Evolutionary conservation across 495 filamentous ascomycete genomes (phyloP).

Genomic region (Hypoxylon trugodes): DNA sequence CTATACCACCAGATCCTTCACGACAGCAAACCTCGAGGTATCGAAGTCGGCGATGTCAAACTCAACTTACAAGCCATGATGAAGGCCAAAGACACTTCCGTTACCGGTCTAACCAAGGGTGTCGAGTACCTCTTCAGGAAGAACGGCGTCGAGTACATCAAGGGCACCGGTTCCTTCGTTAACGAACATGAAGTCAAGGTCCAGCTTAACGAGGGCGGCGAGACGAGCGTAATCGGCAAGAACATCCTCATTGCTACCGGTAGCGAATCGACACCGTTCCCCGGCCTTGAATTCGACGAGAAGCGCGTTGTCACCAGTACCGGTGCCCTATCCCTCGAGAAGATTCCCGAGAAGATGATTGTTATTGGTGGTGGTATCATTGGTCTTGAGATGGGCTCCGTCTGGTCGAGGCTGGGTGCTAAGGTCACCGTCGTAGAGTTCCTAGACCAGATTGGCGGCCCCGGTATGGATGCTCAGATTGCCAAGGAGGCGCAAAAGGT

Average conservation of each 20-base stretch:
- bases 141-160: conserved; percentile 96
- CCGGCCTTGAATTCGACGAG: conserved; percentile 94
- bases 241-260: conserved; percentile 98
- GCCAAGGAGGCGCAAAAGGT: conserved; percentile 92
- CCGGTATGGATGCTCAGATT: conserved; percentile 96
- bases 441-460: conserved; percentile 93
- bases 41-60: conserved; percentile 91
- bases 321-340: conserved; percentile 84
- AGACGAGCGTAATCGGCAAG: conserved; percentile 82
- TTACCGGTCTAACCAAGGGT: conserved; percentile 90
- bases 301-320: conserved; percentile 96
- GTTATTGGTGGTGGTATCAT: conserved; percentile 99
- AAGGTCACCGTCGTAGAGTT: conserved; percentile 98
- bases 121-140: conserved; percentile 99
- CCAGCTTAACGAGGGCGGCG: conserved; percentile 87
- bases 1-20: conserved; percentile 97
- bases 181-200: conserved; percentile 93
- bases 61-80: conserved; percentile 95
- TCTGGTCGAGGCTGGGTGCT: conserved; percentile 92
- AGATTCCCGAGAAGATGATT: conserved; percentile 96
- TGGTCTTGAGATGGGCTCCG: conserved; percentile 97
- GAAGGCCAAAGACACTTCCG: conserved; percentile 96
- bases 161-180: conserved; percentile 85
- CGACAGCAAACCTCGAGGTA: conserved; percentile 96
- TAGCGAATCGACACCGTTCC: conserved; percentile 93